Conservation (phyloP, 495 filamentous ascomycete genomes). For the Daldinia childiae region DNA sequence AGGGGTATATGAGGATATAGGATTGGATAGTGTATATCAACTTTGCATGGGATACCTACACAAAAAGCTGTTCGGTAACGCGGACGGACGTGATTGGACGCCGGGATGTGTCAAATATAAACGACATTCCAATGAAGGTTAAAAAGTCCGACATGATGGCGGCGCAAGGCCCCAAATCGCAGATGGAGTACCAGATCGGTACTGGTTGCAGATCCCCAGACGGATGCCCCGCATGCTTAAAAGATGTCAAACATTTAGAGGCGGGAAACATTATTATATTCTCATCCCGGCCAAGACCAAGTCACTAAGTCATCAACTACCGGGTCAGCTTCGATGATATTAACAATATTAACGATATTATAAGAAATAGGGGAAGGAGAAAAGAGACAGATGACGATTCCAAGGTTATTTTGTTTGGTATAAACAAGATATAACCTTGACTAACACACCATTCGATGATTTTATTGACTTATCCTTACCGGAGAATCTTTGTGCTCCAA, state of each 20-base stretch:
- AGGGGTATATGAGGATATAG: conserved; percentile 28
- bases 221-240: conserved; percentile 31
- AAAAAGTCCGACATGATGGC: conserved; percentile 34
- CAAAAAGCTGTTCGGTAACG: conserved; percentile 26
- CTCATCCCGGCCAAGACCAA: conserved; percentile 12
- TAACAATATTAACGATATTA: too few species aligned
- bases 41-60: conserved; percentile 5
- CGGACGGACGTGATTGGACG: conserved; percentile 31
- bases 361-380: conserved; percentile 7
- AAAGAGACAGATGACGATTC: conserved; percentile 39
- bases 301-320: conserved; percentile 27
- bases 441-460: background rate
- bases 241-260: conserved; percentile 18
- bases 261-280: conserved; percentile 10
- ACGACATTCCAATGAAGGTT: conserved; percentile 38
- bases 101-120: conserved; percentile 23
- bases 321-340: conserved; percentile 9
- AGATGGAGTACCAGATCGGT: conserved; percentile 38
- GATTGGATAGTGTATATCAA: conserved; percentile 17
- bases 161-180: conserved; percentile 28
- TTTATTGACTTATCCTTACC: background rate
- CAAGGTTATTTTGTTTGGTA: conserved; percentile 13
- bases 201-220: conserved; percentile 41
- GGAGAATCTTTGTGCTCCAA: conserved; percentile 10
- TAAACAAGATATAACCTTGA: conserved; percentile 28